Base-by-base conservation (phyloP, 1,284 basidiomycete genomes). In the Porodaedalea pini region DNA sequence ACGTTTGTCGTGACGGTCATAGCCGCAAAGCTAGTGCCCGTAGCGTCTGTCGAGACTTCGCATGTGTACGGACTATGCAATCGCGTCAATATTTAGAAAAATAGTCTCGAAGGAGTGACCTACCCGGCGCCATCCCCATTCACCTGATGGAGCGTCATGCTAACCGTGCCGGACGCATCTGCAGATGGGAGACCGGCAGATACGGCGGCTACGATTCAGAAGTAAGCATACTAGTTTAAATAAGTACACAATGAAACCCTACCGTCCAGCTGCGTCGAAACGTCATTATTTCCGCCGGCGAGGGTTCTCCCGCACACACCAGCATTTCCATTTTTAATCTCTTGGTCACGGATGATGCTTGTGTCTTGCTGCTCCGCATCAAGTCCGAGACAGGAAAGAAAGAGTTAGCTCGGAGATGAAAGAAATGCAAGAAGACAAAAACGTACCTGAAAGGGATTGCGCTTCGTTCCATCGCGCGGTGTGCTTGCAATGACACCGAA, bases 101-200 rank as follows among this genome's bases (percentile, higher is more conserved):
- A 37, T 3, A 25, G 29, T 29, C 19, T 7, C 6, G n/a, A 15
- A 44, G 19, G 32, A 17, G 23, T 31, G 19, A 43, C 54, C 45
- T 37, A 61, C 62, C 64, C 64, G 11, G 63, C 64, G 31, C 64
- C 64, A 40, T 65, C 64, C 6, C 56, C 56, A 51, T 65, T 65
- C 36, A 66, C 58, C 56, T 66, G 65, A 40, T 66, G 64, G 21
- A 66, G 31, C 0, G 65, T 66, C 65, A 66, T 66, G 23, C 49
- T 47, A 41, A 66, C 63, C 6, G 59, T 56, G 31, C 63, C 63
- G 25, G 63, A 55, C 11, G 40, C 52, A 7, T 17, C 41, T 3
- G 59, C 60, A 23, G 63, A 50, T 1, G 63, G 62, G 17, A 65
- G 56, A 10, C 61, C 63, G n/a, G 60, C 63, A 17, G 58, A 31